Evolutionary conservation across 495 filamentous ascomycete species (phyloP).

Genomic region (Lophiostoma macrostomum): DNA sequence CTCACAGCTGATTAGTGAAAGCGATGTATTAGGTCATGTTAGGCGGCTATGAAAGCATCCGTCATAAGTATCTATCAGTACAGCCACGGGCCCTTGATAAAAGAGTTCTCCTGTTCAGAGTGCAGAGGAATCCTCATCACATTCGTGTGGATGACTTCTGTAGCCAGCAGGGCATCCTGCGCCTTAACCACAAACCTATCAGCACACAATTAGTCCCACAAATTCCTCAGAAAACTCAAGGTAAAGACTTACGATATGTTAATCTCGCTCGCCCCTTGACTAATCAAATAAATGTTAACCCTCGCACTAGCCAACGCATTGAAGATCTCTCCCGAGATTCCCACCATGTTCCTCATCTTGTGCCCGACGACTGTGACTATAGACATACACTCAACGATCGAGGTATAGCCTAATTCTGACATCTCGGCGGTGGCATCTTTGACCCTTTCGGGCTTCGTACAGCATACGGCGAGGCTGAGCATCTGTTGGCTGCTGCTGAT

Average conservation of each 20-base stretch:
- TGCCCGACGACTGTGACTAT: conserved; percentile 46
- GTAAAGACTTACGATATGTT: conserved; percentile 41
- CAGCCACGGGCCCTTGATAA: conserved; percentile 20
- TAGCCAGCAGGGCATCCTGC: conserved; percentile 41
- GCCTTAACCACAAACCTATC: conserved; percentile 42
- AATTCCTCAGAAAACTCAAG: too few species aligned
- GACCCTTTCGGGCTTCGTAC: conserved; percentile 27
- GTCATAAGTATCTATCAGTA: too few species aligned
- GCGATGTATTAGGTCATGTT: too few species aligned
- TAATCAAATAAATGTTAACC: conserved; percentile 44
- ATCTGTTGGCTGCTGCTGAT: conserved; percentile 44
- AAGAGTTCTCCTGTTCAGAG: conserved; percentile 15
- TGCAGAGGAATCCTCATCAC: conserved; percentile 42
- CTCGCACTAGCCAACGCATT: conserved; percentile 41
- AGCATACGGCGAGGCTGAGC: conserved; percentile 43
- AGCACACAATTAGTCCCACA: too few species aligned
- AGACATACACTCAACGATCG: conserved; percentile 37
- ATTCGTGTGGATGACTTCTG: conserved; percentile 44
- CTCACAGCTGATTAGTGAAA: too few species aligned
- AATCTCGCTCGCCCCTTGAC: conserved; percentile 46
- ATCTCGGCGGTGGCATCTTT: conserved; percentile 36
- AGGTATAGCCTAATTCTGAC: conserved; percentile 39
- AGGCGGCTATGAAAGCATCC: too few species aligned
- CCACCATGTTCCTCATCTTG: conserved; percentile 46
- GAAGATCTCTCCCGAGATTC: conserved; percentile 43